Evolutionary conservation across 2,329 filamentous ascomycete species (phyloP).

Genomic region (Thermomyces lanuginosus): DNA sequence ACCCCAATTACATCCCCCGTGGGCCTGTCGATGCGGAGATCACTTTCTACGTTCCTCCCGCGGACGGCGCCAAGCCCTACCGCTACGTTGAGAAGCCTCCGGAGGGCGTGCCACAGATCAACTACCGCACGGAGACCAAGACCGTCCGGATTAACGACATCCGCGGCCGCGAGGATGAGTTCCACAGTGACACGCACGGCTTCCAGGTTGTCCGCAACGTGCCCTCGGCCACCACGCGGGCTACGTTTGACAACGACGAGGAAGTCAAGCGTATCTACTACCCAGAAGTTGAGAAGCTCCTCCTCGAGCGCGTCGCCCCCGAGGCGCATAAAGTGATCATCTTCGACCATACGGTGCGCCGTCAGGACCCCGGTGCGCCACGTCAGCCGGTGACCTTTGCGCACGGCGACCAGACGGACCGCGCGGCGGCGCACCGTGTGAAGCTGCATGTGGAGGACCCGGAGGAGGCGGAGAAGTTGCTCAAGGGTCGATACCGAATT

Average conservation of each 20-base stretch:
- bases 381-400: slow-evolving; percentile 55
- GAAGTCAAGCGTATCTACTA: slow-evolving; percentile 60
- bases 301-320: slow-evolving; percentile 51
- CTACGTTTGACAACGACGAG: slow-evolving; percentile 50
- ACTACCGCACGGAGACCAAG: slow-evolving; percentile 40
- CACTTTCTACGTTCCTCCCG: slow-evolving; percentile 48
- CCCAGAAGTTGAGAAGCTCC: slow-evolving; percentile 59
- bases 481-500: slow-evolving; percentile 58
- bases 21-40: slow-evolving; percentile 48
- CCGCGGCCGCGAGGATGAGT: slow-evolving; percentile 51
- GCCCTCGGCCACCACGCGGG: slow-evolving; percentile 37
- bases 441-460: slow-evolving; percentile 43
- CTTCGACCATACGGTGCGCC: slow-evolving; percentile 83
- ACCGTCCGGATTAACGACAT: slow-evolving; percentile 52
- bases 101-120: slow-evolving; percentile 45
- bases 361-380: slow-evolving; percentile 39
- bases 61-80: slow-evolving; percentile 44
- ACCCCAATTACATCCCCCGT: slow-evolving; percentile 30
- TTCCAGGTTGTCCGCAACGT: slow-evolving; percentile 51
- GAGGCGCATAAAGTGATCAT: slow-evolving; percentile 51
- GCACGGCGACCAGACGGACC: slow-evolving; percentile 69
- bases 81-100: slow-evolving; percentile 52
- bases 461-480: slow-evolving; percentile 49
- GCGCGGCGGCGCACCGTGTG: slow-evolving; percentile 51
- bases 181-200: slow-evolving; percentile 55